Conservation (phyloP, 2,329 filamentous ascomycete genomes). For the Niveomyces coronatus region DNA sequence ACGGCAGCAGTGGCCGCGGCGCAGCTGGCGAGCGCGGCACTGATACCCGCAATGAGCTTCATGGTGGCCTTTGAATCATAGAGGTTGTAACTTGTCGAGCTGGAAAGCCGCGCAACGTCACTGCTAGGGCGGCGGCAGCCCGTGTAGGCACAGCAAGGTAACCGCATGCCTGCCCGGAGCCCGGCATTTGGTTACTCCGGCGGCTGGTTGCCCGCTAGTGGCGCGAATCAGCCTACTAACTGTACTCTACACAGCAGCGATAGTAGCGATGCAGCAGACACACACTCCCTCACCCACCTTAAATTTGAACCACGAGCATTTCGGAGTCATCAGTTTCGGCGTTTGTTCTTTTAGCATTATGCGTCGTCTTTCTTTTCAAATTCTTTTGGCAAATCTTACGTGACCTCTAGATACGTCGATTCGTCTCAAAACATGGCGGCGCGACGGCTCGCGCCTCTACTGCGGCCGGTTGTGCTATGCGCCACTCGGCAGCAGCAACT, state of each 20-base stretch:
- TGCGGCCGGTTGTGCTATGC: constrained; percentile 9
- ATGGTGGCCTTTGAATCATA: constrained; percentile 26
- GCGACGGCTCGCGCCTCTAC: constrained; percentile 4
- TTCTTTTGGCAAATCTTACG: not conserved
- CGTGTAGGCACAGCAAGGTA: constrained; percentile 1
- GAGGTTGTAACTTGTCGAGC: constrained; percentile 19
- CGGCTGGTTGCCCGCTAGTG: not conserved
- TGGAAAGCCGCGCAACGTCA: constrained; percentile 18
- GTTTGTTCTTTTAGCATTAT: constrained; percentile 5
- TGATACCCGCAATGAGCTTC: constrained; percentile 32
- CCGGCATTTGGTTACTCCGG: constrained; percentile 10
- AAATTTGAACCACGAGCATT: not conserved
- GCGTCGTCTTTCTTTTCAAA: not conserved
- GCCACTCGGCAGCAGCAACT: constrained; percentile 15
- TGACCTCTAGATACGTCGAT: not conserved
- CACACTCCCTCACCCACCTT: no score
- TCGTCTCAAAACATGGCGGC: not conserved
- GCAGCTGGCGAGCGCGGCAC: constrained; percentile 28
- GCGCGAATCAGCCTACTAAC: no score
- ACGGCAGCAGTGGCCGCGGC: constrained; percentile 27
- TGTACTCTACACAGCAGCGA: no score
- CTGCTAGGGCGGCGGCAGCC: constrained; percentile 9
- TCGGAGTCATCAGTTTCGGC: not conserved
- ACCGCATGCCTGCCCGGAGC: constrained; percentile 6
- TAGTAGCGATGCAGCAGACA: no score